Conservation (phyloP, 305 asterid species). For the Rubia occidens region DNA sequence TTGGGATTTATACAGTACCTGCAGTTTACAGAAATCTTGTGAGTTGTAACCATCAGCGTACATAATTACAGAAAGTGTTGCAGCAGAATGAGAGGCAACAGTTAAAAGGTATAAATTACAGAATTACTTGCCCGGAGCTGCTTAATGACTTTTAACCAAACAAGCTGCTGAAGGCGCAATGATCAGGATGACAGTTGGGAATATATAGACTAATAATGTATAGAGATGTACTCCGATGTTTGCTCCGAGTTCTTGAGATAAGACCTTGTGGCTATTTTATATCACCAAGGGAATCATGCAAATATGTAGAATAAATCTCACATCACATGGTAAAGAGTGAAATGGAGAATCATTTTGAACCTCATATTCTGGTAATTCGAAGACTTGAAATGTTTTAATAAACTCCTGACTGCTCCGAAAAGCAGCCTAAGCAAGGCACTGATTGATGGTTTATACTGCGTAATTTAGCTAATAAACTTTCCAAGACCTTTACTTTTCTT, state of each 20-base stretch:
- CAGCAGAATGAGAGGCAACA: constrained; percentile 11
- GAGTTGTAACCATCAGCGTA: not conserved
- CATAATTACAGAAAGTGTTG: not conserved
- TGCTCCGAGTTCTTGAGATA: not conserved
- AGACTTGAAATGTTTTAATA: not conserved
- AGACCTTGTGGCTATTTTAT: not conserved
- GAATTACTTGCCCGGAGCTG: not conserved
- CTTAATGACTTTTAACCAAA: not conserved
- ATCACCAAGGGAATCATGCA: not conserved
- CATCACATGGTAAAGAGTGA: not conserved
- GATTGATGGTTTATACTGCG: too few relatives aligned
- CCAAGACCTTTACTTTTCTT: too few relatives aligned
- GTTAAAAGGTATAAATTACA: not conserved
- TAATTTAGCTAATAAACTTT: too few relatives aligned
- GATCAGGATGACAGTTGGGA: constrained; percentile 2
- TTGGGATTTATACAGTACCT: not conserved
- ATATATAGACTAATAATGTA: not conserved
- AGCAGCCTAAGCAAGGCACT: too few relatives aligned
- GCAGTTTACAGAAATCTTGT: constrained; percentile 4
- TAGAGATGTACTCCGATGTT: not conserved
- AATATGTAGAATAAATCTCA: not conserved
- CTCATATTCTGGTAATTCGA: not conserved
- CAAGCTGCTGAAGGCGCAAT: not conserved
- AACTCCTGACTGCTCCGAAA: not conserved
- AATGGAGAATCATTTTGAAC: not conserved